phyloP scores from a whole-genome alignment of 306 rosid genomes.

The Lagenaria siceraria region DNA sequence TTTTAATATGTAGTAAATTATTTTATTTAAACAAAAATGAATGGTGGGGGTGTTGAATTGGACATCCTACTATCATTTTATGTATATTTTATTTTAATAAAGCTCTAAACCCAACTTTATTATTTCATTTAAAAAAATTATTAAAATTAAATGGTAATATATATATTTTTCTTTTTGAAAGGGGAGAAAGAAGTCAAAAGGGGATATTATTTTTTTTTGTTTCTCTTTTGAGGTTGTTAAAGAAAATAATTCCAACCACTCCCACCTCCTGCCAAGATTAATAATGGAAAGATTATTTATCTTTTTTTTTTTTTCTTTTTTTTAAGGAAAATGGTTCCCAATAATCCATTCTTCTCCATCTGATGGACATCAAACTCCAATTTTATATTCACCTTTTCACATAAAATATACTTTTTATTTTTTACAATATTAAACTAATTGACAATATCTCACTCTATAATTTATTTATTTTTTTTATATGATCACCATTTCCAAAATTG shows the following conservation, averaged over 20 bases:
- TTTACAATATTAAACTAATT: neutral
- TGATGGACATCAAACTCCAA: neutral
- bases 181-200: neutral
- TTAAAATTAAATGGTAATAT: neutral
- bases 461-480: neutral
- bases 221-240: constrained; percentile 5
- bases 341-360: neutral
- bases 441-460: neutral
- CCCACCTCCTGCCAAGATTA: constrained; percentile 1
- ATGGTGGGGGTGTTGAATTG: neutral
- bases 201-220: neutral
- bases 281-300: neutral
- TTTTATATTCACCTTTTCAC: neutral
- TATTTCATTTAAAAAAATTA: neutral
- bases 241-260: constrained; percentile 11
- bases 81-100: neutral
- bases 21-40: neutral
- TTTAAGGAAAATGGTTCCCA: neutral
- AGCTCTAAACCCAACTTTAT: neutral
- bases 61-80: neutral
- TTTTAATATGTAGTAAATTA: neutral
- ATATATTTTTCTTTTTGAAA: neutral
- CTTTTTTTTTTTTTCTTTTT: too few relatives aligned
- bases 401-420: neutral
- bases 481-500: too few relatives aligned